phyloP scores from a whole-genome alignment of 495 filamentous ascomycete species.

The Aspergillus baeticus region DNA sequence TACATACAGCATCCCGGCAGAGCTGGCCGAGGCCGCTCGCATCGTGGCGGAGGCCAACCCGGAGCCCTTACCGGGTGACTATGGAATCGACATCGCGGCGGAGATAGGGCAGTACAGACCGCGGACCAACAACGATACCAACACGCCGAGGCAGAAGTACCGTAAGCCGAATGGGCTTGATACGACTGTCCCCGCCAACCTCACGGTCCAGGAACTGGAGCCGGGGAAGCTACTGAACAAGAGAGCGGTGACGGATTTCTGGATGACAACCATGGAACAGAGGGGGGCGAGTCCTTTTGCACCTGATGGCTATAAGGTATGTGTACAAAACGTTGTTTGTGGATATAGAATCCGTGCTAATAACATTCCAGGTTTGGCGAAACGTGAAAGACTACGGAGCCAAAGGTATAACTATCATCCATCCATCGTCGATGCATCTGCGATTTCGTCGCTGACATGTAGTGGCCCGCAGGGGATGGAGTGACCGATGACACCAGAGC shows the following conservation, averaged over 20 bases:
- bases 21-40: slow-evolving; percentile 13
- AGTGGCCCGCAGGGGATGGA: slow-evolving; percentile 39
- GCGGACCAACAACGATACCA: slow-evolving; percentile 2
- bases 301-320: too few species aligned
- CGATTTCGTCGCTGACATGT: background rate
- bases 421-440: background rate
- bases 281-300: too few species aligned
- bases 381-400: slow-evolving; percentile 51
- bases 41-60: slow-evolving; percentile 17
- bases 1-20: slow-evolving; percentile 2
- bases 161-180: background rate
- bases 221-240: too few species aligned
- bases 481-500: slow-evolving; percentile 52
- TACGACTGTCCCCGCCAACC: too few species aligned
- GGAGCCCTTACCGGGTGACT: background rate
- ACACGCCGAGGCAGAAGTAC: background rate
- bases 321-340: too few species aligned
- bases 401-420: slow-evolving; percentile 17
- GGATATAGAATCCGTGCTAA: too few species aligned
- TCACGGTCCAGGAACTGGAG: too few species aligned
- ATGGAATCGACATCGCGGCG: slow-evolving; percentile 3
- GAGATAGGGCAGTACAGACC: background rate
- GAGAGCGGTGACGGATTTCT: too few species aligned
- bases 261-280: too few species aligned
- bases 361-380: slow-evolving; percentile 26